These are phyloP conservation scores for Scopulariopsis brevicaulis DNA, from an alignment of 2,329 filamentous ascomycete genomes.

Conservation along the genomic window DNA sequence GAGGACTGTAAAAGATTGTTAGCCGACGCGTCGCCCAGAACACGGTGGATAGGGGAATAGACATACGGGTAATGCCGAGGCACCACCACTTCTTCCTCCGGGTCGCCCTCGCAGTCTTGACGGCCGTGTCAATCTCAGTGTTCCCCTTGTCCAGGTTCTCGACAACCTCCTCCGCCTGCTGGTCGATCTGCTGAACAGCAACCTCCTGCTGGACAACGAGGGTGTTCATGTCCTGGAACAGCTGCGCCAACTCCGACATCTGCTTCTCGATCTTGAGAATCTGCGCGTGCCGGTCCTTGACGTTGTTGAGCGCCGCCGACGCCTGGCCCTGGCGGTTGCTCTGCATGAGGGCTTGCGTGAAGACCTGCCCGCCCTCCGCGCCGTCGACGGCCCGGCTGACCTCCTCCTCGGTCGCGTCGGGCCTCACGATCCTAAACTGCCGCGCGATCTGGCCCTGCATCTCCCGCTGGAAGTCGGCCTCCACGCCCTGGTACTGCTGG, in stretches of 20 bases:
- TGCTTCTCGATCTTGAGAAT: conserved; percentile 88
- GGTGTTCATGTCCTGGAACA: conserved; percentile 84
- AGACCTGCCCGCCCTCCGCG: conserved; percentile 63
- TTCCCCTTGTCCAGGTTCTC: conserved; percentile 80
- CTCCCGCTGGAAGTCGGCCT: conserved; percentile 69
- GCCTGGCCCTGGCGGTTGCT: conserved; percentile 74
- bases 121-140: conserved; percentile 69
- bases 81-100: conserved; percentile 97
- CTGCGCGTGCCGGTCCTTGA: conserved; percentile 72
- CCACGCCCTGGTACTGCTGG: conserved; percentile 68
- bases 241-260: conserved; percentile 74
- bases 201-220: conserved; percentile 80
- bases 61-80: conserved; percentile 58
- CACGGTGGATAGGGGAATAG: not conserved
- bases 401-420: conserved; percentile 69
- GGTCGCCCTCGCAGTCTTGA: conserved; percentile 67
- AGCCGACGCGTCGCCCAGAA: conserved; percentile 8
- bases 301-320: conserved; percentile 65
- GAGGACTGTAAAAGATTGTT: conserved; percentile 25
- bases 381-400: conserved; percentile 68
- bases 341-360: conserved; percentile 76
- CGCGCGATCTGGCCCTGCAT: conserved; percentile 75
- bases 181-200: conserved; percentile 69
- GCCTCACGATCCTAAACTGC: conserved; percentile 81
- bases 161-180: conserved; percentile 75